Evolutionary conservation across 495 filamentous ascomycete species (phyloP), one percentile per base, ranked within the genome.

Genomic region (Neurospora tetrasperma): DNA sequence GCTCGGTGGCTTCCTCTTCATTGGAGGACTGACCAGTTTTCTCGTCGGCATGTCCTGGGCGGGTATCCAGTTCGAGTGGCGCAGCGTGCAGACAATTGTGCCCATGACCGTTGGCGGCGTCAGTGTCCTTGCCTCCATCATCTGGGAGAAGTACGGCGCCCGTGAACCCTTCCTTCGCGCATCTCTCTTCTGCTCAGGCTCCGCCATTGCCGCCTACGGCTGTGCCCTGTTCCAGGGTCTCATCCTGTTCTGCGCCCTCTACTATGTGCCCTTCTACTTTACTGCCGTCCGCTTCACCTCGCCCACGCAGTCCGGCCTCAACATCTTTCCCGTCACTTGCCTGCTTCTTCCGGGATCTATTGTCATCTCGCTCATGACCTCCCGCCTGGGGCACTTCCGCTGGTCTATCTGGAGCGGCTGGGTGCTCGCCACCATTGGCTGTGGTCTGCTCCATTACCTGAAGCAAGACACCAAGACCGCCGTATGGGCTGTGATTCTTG

Each of bases 231-330:
- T 83, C 18, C 82, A 84, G 71, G 81, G 82, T 0, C 75, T 84
- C 10, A 77, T 83, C 69, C 75, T 83, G 38, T 85, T 82, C 68
- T 76, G 73, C 66, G 71, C 71, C 10, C 75, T 93, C 0, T 90
- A 92, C 75, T 90, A 80, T 48, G 87, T 90, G 41, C 85, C 90
- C 0, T 83, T 94, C 31, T 93, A 90, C 79, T 90, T 90, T 76
- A 81, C 88, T 70, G 85, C 88, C 10, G 85, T 91, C 39, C 87
- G 88, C 71, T 86, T 82, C 69, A 83, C 85, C 69, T 79, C 82
- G 0, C 83, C 88, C 0, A 86, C 88, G 7, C 73, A 89, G 3
- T 80, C 89, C 1, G 90, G 90, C 10, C 69, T 80, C 12, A 74
- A 77, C 42, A 71, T 80, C 27, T 78, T 81, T 42, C 79, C 79